phyloP scores from a whole-genome alignment of 441 rosid genomes.

The Corymbia citriodora region DNA sequence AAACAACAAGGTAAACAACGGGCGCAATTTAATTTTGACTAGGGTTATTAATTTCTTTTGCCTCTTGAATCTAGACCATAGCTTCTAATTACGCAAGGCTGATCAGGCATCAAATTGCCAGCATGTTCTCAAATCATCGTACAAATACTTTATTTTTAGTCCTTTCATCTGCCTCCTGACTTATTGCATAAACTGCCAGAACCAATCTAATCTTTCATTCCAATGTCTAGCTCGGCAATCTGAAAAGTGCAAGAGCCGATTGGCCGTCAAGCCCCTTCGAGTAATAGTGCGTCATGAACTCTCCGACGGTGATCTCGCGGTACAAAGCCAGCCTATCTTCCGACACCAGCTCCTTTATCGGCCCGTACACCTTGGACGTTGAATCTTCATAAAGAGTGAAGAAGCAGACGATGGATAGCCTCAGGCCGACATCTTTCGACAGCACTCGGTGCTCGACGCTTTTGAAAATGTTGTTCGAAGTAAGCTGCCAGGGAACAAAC shows the following conservation, averaged over 20 bases:
- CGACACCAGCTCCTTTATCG: constrained; percentile 16
- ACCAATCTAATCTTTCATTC: background rate
- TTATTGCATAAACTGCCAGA: background rate
- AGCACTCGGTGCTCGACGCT: constrained; percentile 21
- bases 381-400: constrained; percentile 8
- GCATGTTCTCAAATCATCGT: background rate
- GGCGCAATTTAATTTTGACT: background rate
- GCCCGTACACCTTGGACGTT: constrained; percentile 2
- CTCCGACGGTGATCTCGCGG: constrained; percentile 1
- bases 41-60: too few species aligned
- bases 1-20: background rate
- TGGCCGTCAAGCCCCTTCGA: constrained; percentile 9
- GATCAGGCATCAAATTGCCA: too few species aligned
- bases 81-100: too few species aligned
- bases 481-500: constrained; percentile 4
- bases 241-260: constrained; percentile 3
- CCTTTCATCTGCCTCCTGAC: background rate
- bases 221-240: background rate
- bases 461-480: constrained; percentile 19
- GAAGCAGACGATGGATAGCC: constrained; percentile 14
- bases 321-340: constrained; percentile 14
- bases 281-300: constrained; percentile 5
- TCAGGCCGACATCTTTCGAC: constrained; percentile 2
- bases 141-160: background rate
- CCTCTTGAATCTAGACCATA: too few species aligned